A percentile compares a stretch with the other conserved stretches of the same genome.
Evolutionary conservation across 2,329 filamentous ascomycete species (phyloP).

Genomic region (Didymella lethalis): DNA sequence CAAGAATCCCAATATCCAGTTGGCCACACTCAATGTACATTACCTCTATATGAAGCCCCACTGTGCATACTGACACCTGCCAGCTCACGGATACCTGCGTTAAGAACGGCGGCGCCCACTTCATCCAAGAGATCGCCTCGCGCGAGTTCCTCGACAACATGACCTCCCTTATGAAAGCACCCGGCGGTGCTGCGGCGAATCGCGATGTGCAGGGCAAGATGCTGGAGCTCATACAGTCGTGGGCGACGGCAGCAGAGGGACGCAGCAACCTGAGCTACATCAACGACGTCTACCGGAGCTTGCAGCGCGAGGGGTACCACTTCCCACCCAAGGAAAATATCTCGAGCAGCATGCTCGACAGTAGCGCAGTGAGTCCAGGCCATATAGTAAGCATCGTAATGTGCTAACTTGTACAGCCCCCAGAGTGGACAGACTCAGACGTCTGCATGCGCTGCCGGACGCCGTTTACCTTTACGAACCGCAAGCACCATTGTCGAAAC

Average conservation of each 20-base stretch:
- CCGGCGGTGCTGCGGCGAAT: conserved; percentile 77
- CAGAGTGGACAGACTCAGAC: conserved; percentile 97
- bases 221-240: conserved; percentile 89
- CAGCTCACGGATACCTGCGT: conserved; percentile 97
- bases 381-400: not conserved
- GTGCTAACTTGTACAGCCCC: conserved; percentile 67
- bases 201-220: conserved; percentile 88
- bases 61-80: conserved; percentile 21
- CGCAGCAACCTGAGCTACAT: conserved; percentile 86
- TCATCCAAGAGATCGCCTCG: conserved; percentile 92
- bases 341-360: conserved; percentile 97
- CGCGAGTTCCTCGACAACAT: conserved; percentile 99
- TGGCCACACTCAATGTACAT: conserved; percentile 89
- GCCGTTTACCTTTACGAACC: conserved; percentile 94
- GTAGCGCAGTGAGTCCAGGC: conserved; percentile 76
- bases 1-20: conserved; percentile 96
- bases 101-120: conserved; percentile 96
- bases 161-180: conserved; percentile 84
- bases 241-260: conserved; percentile 88
- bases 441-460: conserved; percentile 98
- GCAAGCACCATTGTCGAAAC: conserved; percentile 97
- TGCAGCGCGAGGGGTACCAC: conserved; percentile 84
- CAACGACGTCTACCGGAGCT: conserved; percentile 80
- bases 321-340: conserved; percentile 89
- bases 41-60: not conserved